A percentile compares a stretch with the other conserved stretches of the same genome.
Conservation (phyloP, 192 early-diverging fungal species). For the Coemansia sp. region DNA sequence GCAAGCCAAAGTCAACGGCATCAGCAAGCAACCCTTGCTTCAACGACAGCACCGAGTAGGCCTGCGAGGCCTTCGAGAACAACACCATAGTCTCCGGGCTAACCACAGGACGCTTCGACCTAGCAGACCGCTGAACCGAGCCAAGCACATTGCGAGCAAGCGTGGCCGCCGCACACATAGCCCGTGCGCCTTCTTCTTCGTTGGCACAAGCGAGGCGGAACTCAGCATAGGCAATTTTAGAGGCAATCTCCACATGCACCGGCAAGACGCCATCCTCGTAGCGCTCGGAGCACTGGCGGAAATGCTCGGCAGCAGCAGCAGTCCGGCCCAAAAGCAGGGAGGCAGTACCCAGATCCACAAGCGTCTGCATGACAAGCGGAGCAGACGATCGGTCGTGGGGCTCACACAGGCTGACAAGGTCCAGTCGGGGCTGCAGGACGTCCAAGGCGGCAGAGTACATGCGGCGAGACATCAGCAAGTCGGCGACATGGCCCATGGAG, state of each 20-base stretch:
- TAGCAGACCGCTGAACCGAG: neutral
- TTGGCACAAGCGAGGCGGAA: conserved; percentile 36
- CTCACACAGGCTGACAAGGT: conserved; percentile 18
- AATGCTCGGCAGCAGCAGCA: conserved; percentile 15
- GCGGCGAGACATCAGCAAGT: conserved; percentile 45
- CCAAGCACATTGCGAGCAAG: conserved; percentile 23
- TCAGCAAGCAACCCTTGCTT: conserved; percentile 45
- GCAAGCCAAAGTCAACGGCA: conserved; percentile 40
- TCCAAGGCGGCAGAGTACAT: conserved; percentile 17
- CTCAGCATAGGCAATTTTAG: conserved; percentile 24
- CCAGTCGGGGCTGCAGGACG: conserved; percentile 10
- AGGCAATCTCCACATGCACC: conserved; percentile 25
- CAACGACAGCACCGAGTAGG: conserved; percentile 36
- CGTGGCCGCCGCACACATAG: conserved; percentile 18
- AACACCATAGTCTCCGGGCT: conserved; percentile 33
- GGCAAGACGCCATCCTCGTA: conserved; percentile 41
- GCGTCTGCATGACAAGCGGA: conserved; percentile 23
- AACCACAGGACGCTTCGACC: conserved; percentile 11
- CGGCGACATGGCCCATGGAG: conserved; percentile 14
- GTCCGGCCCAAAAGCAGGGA: conserved; percentile 23
- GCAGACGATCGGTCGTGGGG: conserved; percentile 14
- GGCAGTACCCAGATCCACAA: conserved; percentile 31
- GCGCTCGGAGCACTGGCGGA: conserved; percentile 21
- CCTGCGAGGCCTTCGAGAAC: conserved; percentile 28
- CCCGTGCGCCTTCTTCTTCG: conserved; percentile 2